These are phyloP conservation scores for Sisymbrium altissimum DNA, from an alignment of 345 rosid species.

Conservation along the genomic window DNA sequence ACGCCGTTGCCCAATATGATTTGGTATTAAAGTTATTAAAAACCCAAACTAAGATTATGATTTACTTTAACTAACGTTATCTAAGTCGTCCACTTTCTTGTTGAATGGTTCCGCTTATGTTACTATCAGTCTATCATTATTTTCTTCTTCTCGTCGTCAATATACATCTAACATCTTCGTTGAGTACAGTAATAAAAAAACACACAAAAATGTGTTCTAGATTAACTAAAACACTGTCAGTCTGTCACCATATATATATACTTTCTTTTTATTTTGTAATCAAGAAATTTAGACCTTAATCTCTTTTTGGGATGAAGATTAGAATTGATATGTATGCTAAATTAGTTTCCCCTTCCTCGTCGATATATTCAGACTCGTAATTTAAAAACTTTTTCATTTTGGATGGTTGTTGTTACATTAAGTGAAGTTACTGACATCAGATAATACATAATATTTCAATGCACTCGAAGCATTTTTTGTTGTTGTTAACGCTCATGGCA, in stretches of 20 bases:
- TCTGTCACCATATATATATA: too few relatives aligned
- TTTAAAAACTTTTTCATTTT: too few relatives aligned
- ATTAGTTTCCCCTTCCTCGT: background rate
- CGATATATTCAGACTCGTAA: too few relatives aligned
- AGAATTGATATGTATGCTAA: background rate
- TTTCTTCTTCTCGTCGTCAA: background rate
- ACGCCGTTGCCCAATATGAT: background rate
- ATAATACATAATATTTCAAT: background rate
- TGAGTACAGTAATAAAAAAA: too few relatives aligned
- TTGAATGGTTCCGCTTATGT: background rate
- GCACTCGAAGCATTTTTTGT: background rate
- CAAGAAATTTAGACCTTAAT: too few relatives aligned
- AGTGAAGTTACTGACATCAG: too few relatives aligned
- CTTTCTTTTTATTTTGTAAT: too few relatives aligned
- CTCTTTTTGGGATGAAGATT: background rate
- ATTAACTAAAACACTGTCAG: background rate
- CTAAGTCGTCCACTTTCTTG: conserved; percentile 17
- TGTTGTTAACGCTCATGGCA: background rate
- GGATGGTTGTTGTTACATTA: too few relatives aligned
- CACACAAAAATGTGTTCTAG: background rate
- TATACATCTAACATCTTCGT: too few relatives aligned
- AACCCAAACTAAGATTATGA: background rate
- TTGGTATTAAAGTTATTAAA: background rate
- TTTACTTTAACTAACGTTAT: background rate
- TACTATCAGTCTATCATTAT: background rate